Percentiles rank a stretch among this genome's conserved stretches.
phyloP scores from a whole-genome alignment of 2,329 filamentous ascomycete species.

The Fusarium xyrophilum region DNA sequence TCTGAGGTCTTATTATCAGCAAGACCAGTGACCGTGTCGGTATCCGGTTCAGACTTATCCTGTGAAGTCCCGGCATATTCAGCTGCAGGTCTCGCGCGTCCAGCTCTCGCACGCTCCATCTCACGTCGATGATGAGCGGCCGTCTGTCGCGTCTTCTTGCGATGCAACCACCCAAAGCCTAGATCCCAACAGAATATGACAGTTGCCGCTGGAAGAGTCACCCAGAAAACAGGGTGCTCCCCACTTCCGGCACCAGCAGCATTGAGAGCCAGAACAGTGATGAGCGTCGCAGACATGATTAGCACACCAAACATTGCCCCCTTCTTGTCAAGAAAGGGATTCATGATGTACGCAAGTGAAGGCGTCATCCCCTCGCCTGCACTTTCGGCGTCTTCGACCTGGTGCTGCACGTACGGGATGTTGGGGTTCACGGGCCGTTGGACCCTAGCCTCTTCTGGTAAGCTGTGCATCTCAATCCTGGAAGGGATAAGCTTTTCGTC shows the following conservation, averaged over 20 bases:
- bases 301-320: conserved; percentile 69
- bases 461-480: conserved; percentile 71
- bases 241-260: conserved; percentile 60
- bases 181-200: conserved; percentile 75
- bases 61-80: neutral
- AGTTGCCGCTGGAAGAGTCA: conserved; percentile 72
- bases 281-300: conserved; percentile 71
- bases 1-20: neutral
- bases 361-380: conserved; percentile 58
- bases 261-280: conserved; percentile 71
- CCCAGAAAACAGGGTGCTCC: conserved; percentile 68
- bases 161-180: conserved; percentile 66
- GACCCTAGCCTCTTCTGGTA: conserved; percentile 61
- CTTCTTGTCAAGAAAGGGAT: conserved; percentile 73
- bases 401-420: conserved; percentile 69
- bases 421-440: conserved; percentile 73
- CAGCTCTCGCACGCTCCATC: conserved; percentile 24
- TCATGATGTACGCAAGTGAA: conserved; percentile 76
- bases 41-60: neutral
- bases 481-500: conserved; percentile 68
- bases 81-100: conserved; percentile 10
- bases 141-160: conserved; percentile 68
- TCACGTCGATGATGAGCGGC: conserved; percentile 60
- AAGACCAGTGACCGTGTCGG: neutral
- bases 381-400: conserved; percentile 59